Evolutionary conservation across 768 basidiomycete genomes (phyloP).

Genomic region (Brasilioporus rufonigricans): DNA sequence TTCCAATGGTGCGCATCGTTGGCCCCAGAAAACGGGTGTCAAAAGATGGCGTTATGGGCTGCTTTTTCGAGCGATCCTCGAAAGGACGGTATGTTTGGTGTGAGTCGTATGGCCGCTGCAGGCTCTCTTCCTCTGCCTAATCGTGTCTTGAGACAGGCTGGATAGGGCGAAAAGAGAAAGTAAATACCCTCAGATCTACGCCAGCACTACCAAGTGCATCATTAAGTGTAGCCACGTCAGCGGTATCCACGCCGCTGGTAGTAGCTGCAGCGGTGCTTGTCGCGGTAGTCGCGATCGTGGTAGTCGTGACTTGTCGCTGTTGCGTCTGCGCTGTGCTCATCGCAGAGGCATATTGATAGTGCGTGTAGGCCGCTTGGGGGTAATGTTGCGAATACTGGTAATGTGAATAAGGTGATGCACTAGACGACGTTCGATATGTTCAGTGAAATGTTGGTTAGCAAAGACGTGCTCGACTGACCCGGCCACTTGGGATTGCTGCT

Average conservation of each 20-base stretch:
- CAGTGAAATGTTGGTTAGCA: background rate
- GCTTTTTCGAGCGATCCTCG: slow-evolving; percentile 79
- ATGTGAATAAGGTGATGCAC: slow-evolving; percentile 49
- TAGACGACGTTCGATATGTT: slow-evolving; percentile 21
- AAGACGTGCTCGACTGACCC: slow-evolving; percentile 34
- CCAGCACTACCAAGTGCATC: slow-evolving; percentile 86
- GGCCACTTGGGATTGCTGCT: slow-evolving; percentile 51
- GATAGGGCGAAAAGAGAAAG: background rate
- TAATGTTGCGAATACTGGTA: slow-evolving; percentile 41
- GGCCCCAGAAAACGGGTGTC: slow-evolving; percentile 62
- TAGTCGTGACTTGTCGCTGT: slow-evolving; percentile 25
- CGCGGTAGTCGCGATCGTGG: slow-evolving; percentile 2
- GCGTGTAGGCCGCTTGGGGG: slow-evolving; percentile 37
- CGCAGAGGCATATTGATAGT: slow-evolving; percentile 41
- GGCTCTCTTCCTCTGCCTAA: slow-evolving; percentile 85
- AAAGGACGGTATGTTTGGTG: slow-evolving; percentile 62
- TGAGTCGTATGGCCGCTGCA: slow-evolving; percentile 64
- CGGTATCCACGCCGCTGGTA: slow-evolving; percentile 49
- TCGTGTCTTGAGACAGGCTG: background rate
- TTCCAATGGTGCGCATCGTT: slow-evolving; percentile 66
- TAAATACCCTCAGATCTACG: slow-evolving; percentile 73
- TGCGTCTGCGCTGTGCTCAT: slow-evolving; percentile 31
- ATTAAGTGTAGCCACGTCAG: slow-evolving; percentile 76
- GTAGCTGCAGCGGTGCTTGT: slow-evolving; percentile 14
- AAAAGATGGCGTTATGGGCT: slow-evolving; percentile 67